A percentile compares a stretch with the other conserved stretches of the same genome.
Conservation (phyloP, 805 yeast species). For the Candida ipomoeae region DNA sequence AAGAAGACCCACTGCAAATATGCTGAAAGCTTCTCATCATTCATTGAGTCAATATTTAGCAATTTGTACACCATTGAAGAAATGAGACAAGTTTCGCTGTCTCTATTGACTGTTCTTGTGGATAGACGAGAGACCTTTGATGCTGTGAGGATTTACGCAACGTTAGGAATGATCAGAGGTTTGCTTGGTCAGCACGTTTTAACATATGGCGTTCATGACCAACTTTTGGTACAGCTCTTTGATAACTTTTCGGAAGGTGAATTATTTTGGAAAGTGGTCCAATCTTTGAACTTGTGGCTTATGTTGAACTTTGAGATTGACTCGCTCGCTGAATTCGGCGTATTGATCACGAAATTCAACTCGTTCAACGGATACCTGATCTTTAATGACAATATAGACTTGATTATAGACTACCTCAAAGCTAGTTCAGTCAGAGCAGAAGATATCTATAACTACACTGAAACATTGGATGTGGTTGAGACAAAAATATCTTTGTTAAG, state of each 20-base stretch:
- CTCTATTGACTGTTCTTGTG: constrained; percentile 43
- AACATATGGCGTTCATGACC: constrained; percentile 24
- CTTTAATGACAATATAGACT: constrained; percentile 11
- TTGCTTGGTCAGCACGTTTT: constrained; percentile 30
- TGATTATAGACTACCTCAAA: constrained; percentile 21
- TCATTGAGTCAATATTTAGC: constrained; percentile 38
- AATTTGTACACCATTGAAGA: constrained; percentile 25
- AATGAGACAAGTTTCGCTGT: constrained; percentile 19
- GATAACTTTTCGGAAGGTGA: constrained; percentile 46
- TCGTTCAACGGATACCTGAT: constrained; percentile 35
- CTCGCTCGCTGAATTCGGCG: constrained; percentile 24
- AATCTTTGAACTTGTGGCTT: constrained; percentile 47
- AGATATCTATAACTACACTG: constrained; percentile 2
- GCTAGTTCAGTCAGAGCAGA: neutral
- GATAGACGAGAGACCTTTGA: constrained; percentile 54
- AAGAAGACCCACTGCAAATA: constrained; percentile 47
- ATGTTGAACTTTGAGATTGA: constrained; percentile 30
- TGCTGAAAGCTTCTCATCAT: constrained; percentile 48
- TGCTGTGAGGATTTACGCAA: constrained; percentile 61
- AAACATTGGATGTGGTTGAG: constrained; percentile 2
- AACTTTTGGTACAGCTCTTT: constrained; percentile 24
- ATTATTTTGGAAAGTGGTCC: constrained; percentile 47
- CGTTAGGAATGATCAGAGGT: constrained; percentile 56
- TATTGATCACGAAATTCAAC: constrained; percentile 33
- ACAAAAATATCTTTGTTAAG: constrained; percentile 5